These are phyloP conservation scores for Pseudohalonectria lignicola DNA, from an alignment of 2,329 filamentous ascomycete species.

Conservation along the genomic window DNA sequence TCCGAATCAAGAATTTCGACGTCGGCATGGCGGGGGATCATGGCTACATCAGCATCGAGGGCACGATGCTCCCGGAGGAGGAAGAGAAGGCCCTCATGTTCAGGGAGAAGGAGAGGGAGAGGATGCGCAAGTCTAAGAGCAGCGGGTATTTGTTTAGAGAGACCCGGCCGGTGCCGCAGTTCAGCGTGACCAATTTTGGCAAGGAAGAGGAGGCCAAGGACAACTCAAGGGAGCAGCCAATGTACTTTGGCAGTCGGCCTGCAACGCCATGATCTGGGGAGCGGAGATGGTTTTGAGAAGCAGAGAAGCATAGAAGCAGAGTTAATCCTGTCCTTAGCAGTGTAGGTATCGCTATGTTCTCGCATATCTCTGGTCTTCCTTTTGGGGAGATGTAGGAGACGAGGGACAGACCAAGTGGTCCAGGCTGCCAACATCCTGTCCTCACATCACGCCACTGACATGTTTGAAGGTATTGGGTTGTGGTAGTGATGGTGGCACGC, in stretches of 20 bases:
- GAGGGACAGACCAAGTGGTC: too few species aligned
- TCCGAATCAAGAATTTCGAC: slow-evolving; percentile 78
- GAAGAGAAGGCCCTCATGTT: slow-evolving; percentile 52
- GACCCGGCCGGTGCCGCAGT: slow-evolving; percentile 33
- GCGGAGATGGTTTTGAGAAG: slow-evolving; percentile 7
- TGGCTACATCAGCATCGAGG: slow-evolving; percentile 76
- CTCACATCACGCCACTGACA: too few species aligned
- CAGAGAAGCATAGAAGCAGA: neutral
- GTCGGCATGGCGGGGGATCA: slow-evolving; percentile 63
- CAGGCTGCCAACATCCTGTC: too few species aligned
- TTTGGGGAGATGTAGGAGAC: too few species aligned
- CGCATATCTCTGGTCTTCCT: too few species aligned
- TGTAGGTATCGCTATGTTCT: too few species aligned
- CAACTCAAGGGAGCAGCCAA: slow-evolving; percentile 17
- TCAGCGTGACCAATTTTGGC: slow-evolving; percentile 45
- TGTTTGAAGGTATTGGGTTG: too few species aligned
- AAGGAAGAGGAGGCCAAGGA: slow-evolving; percentile 34
- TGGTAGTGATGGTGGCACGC: too few species aligned
- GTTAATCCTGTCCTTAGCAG: too few species aligned
- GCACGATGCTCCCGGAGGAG: slow-evolving; percentile 65
- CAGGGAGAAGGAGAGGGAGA: slow-evolving; percentile 33
- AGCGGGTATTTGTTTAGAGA: slow-evolving; percentile 15
- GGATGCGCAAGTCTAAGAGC: slow-evolving; percentile 24
- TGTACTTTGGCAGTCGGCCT: slow-evolving; percentile 21
- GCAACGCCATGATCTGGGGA: slow-evolving; percentile 14